Evolutionary conservation across 768 basidiomycete genomes (phyloP), one percentile per base, ranked within the genome.

Genomic region (Pisolithus sp.): DNA sequence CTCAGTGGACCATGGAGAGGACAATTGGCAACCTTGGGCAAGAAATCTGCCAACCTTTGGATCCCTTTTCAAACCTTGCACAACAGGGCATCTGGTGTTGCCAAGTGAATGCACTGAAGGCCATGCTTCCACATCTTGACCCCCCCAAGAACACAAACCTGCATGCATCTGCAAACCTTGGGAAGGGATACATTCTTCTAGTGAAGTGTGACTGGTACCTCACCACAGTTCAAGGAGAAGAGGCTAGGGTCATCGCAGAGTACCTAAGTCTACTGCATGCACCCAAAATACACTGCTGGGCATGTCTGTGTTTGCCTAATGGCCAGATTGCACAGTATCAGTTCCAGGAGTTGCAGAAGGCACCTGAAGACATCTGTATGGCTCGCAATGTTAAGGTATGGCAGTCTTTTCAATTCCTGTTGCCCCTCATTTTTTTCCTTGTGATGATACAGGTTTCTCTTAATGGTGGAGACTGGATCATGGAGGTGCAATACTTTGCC

Each of bases 1-100:
- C 69, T 15, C 67, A 69, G 44, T 71, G 61, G 60, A 61, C 58
- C 1, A 53, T 69, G 48, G 62, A 68, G 39, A 43, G 50, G 52
- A n/a, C 7, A 4, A 61, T 68, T 37, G 58, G 66, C 5, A 62
- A 57, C 24, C 57, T 66, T 40, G 63, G 63, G 5, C 34, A 50
- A 50, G 64, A 69, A 43, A 58, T 63, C 13, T 26, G 39, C 13
- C 59, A 63, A 41, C 61, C 48, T 8, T 62, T 59, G 2, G 58
- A 68, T 31, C 52, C 62, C 3, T 67, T 52, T 45, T 55, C 60
- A 31, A 68, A 68, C 43, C 55, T 69, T 5, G 21, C 62, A 3
- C 54, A 67, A 38, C 57, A 55, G 23, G 67, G 53, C 5, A n/a
- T 68, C 20, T 52, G 51, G 2, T 52, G 52, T 17, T 57, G 50